Conservation (phyloP, 495 filamentous ascomycete genomes). For the Thozetella sp. region DNA sequence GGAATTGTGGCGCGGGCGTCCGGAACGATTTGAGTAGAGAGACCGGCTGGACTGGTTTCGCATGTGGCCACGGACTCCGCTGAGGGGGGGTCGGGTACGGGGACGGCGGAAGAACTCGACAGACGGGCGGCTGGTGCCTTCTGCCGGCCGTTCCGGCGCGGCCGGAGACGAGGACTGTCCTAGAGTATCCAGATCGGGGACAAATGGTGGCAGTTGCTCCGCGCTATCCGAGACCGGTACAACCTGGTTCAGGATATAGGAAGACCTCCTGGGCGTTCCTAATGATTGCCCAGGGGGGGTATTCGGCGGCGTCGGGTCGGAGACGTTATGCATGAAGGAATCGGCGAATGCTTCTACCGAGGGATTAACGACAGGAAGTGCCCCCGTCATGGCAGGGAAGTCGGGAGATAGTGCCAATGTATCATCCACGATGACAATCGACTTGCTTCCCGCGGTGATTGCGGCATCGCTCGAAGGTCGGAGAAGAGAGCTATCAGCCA, state of each 20-base stretch:
- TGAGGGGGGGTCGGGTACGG: constrained; percentile 27
- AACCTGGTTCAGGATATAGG: constrained; percentile 46
- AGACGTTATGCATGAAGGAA: constrained; percentile 41
- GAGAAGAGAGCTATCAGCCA: constrained; percentile 13
- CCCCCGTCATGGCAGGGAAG: constrained; percentile 46
- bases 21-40: constrained; percentile 35
- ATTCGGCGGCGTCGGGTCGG: constrained; percentile 52
- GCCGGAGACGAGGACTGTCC: constrained; percentile 16
- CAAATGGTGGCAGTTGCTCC: constrained; percentile 36
- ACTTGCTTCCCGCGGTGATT: constrained; percentile 78
- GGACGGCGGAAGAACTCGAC: constrained; percentile 25
- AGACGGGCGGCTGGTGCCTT: constrained; percentile 31
- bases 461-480: constrained; percentile 46
- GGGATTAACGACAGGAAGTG: constrained; percentile 38
- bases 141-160: constrained; percentile 20
- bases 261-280: constrained; percentile 50
- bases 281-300: constrained; percentile 46
- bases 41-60: constrained; percentile 40
- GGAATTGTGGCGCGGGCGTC: constrained; percentile 57
- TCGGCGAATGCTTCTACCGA: constrained; percentile 53
- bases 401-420: constrained; percentile 39
- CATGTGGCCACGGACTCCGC: constrained; percentile 31
- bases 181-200: constrained; percentile 36
- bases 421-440: constrained; percentile 86
- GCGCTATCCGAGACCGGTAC: constrained; percentile 25